Evolutionary conservation across 768 basidiomycete species (phyloP), one percentile per base, ranked within the genome.

Genomic region (Pleurotus sapidus): DNA sequence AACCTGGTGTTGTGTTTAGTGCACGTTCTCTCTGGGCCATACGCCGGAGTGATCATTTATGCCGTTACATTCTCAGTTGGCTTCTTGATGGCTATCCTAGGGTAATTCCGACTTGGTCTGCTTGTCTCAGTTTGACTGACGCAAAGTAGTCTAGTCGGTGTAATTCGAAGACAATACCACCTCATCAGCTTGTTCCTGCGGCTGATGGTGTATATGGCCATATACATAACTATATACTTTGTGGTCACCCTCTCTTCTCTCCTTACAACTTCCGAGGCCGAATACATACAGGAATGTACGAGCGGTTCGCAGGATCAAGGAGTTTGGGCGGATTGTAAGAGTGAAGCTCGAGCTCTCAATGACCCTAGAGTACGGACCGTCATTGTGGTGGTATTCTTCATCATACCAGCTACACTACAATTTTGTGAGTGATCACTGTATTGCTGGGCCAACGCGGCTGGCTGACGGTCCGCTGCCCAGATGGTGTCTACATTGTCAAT

Each of bases 401-500:
- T 45, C 20, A 45, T 54, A 4, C 51, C 51, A 24, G 24, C 24
- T 1, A 12, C 23, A 30, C 5, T 25, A 20, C 51, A 54, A 25
- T 37, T 54, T 17, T 54, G 51, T 42, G 38, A 18, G 51, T 54
- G 14, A 3, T 24, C 24, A 5, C 25, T 1, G 30, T 15, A 34
- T 9, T 34, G n/a, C 49, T 4, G 20, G 20, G 20, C 2, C 12
- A 24, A 7, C 15, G 23, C 8, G 27, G 7, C 7, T 7, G 18
- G 24, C 51, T 54, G 3, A 54, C 15, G 5, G 23, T 12, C 3
- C 39, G 17, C 11, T 24, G 17, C 40, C 9, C n/a, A 54, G 51
- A 54, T 54, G 51, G 51, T 3, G 39, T 17, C 18, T 54, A 54
- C 39, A 54, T 54, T 54, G 51, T 54, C 38, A 34, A 30, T 11